phyloP scores from a whole-genome alignment of 495 filamentous ascomycete species.

The Penicillium crystallinum region DNA sequence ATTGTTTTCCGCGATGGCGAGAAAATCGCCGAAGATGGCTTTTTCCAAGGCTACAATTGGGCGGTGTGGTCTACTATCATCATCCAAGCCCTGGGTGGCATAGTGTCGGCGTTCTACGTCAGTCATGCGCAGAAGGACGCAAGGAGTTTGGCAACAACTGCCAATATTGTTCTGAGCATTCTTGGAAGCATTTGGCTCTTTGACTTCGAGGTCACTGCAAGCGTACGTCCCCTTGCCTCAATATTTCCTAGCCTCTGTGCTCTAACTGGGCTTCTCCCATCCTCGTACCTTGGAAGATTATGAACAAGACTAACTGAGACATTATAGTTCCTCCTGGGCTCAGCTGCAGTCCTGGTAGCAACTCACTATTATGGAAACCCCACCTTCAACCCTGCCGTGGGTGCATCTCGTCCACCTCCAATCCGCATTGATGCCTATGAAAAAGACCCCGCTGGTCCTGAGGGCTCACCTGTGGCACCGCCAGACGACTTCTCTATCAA shows the following conservation, averaged over 20 bases:
- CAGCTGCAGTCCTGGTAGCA: conserved; percentile 66
- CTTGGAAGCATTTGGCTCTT: conserved; percentile 82
- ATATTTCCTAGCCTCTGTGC: background rate
- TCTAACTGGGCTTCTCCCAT: background rate
- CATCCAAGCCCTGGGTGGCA: conserved; percentile 77
- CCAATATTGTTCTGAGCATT: conserved; percentile 81
- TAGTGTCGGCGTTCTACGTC: conserved; percentile 77
- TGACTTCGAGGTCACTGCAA: conserved; percentile 62
- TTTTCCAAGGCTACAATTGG: conserved; percentile 91
- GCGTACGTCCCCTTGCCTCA: conserved; percentile 50
- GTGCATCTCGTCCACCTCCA: conserved; percentile 57
- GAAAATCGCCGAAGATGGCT: conserved; percentile 73
- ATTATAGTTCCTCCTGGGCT: conserved; percentile 75
- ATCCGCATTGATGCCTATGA: conserved; percentile 73
- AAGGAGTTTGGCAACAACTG: conserved; percentile 87
- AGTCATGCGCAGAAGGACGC: conserved; percentile 64
- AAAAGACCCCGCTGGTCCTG: conserved; percentile 48
- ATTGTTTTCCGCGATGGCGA: conserved; percentile 82
- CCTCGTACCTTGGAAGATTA: background rate
- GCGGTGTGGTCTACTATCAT: conserved; percentile 82
- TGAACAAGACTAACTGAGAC: conserved; percentile 18
- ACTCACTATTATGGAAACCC: conserved; percentile 76
- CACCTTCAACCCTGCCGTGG: conserved; percentile 29
- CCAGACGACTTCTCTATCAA: conserved; percentile 50
- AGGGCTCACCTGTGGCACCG: conserved; percentile 42